Evolutionary conservation across 1,284 basidiomycete species (phyloP), one percentile per base, ranked within the genome.

Genomic region (Irpex lacteus): DNA sequence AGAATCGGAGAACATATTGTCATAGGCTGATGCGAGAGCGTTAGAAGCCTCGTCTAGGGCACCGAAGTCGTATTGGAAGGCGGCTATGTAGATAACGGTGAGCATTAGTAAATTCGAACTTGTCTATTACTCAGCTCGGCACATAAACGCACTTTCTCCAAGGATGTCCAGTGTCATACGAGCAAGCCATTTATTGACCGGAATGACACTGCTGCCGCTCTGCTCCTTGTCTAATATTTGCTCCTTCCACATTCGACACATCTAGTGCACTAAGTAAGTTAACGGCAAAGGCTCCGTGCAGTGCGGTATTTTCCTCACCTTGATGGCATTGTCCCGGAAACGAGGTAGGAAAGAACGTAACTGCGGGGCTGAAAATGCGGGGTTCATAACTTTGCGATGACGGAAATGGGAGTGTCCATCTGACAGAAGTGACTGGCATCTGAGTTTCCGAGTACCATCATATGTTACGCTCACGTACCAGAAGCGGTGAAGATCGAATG

Each of bases 361-460:
- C 32, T 74, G 69, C 11, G 65, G 62, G n/a, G 68, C 66, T 32
- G 69, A 69, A 63, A 75, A 75, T 1, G 72, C 72, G 2, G 73
- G 73, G 59, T 71, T 74, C 68, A 75, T 72, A 26, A 73, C 66
- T 62, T 72, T 74, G 21, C 72, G 61, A 4, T 74, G 73, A 8
- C 73, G 67, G 34, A 69, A 70, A 64, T 74, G 73, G 21, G 61
- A 60, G 19, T 56, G 40, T 4, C 65, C 61, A 52, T 52, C 62
- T 63, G 2, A 26, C 26, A 26, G 26, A 26, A 26, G 26, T 26
- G 4, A 26, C 26, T 26, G 26, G 4, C 26, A 26, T 26, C 26
- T 26, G 26, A 26, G 26, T 26, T 26, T 26, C 26, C 26, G 47
- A 59, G 26, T 26, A 26, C 26, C 26, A 26, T 26, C 26, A 26